Evolutionary conservation across 2,329 filamentous ascomycete genomes (phyloP), one percentile per base, ranked within the genome.

Genomic region (Monascus ruber): DNA sequence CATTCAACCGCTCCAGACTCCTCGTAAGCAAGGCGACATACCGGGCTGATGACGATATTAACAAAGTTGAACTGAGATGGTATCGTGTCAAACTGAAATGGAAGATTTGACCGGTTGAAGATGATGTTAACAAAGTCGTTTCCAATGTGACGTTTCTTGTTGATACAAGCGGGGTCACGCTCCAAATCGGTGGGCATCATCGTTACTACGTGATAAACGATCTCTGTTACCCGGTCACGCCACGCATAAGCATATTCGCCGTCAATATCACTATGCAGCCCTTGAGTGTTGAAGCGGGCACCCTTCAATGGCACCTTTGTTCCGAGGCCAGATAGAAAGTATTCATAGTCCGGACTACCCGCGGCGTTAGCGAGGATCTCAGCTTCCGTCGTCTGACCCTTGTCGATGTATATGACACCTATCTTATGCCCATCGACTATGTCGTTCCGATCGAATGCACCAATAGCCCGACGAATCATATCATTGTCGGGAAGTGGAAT

Each of bases 71-170:
- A 94, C 41, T 89, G 83, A 0, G 87, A 93, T 0, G 86, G 86
- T 51, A 98, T 94, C 0, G 85, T 94, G 57, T 94, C 78, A 57
- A 94, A 94, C 39, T 76, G 74, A 66, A 94, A 96, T 0, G 84
- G 82, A 35, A 81, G 62, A n/a, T 91, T 89, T 2, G 88, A 95
- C 54, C 94, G 86, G 59, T 98, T 98, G 72, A 93, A 98, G 42
- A 98, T 82, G 50, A 98, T 94, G 58, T 94, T 96, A 56, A 98
- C 91, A 59, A 85, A 94, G 61, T 96, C 91, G 56, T 98, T 98
- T 42, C 91, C 91, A 44, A 96, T 91, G 55, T 96, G 93, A 2
- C 80, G 75, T 64, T 98, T 98, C 69, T 98, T 98, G 59, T 78
- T 74, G 45, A 81, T 79, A 54, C 82, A 86, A 45, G 77, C 73